Percentiles rank a stretch among this genome's conserved stretches.
Conservation (phyloP, 1,139 yeast genomes). For the Eremothecium coryli region DNA sequence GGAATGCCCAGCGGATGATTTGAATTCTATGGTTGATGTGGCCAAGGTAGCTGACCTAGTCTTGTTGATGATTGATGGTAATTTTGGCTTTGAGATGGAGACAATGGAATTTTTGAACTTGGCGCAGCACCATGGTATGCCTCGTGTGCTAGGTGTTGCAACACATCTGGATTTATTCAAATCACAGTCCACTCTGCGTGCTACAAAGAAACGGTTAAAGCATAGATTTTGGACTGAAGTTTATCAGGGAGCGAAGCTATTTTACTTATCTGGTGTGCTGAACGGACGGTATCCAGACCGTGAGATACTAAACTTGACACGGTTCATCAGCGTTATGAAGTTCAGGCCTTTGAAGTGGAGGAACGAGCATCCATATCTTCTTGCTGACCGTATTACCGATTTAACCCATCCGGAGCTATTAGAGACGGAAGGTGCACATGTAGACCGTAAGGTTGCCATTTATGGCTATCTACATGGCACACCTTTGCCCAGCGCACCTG, state of each 20-base stretch:
- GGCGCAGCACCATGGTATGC: slow-evolving; percentile 98
- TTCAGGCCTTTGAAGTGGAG: slow-evolving; percentile 98
- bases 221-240: slow-evolving; percentile 99
- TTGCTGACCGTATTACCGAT: slow-evolving; percentile 92
- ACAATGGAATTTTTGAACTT: slow-evolving; percentile 97
- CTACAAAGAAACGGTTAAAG: slow-evolving; percentile 85
- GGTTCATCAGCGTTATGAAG: slow-evolving; percentile 95
- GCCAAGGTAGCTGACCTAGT: slow-evolving; percentile 95
- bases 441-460: slow-evolving; percentile 81
- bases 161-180: slow-evolving; percentile 94
- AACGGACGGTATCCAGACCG: slow-evolving; percentile 98
- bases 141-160: slow-evolving; percentile 89
- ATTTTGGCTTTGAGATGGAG: slow-evolving; percentile 98
- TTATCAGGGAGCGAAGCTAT: slow-evolving; percentile 93
- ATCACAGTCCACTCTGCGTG: slow-evolving; percentile 79
- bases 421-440: slow-evolving; percentile 61
- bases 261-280: slow-evolving; percentile 88
- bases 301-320: slow-evolving; percentile 80
- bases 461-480: slow-evolving; percentile 96
- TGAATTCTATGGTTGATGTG: slow-evolving; percentile 92
- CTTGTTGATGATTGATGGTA: slow-evolving; percentile 83
- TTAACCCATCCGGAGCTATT: slow-evolving; percentile 83
- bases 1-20: slow-evolving; percentile 78
- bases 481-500: slow-evolving; percentile 54
- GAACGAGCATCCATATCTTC: slow-evolving; percentile 90